These are phyloP conservation scores for Rhododendron mucronatum DNA, from an alignment of 148 eudicot genomes.

Conservation along the genomic window DNA sequence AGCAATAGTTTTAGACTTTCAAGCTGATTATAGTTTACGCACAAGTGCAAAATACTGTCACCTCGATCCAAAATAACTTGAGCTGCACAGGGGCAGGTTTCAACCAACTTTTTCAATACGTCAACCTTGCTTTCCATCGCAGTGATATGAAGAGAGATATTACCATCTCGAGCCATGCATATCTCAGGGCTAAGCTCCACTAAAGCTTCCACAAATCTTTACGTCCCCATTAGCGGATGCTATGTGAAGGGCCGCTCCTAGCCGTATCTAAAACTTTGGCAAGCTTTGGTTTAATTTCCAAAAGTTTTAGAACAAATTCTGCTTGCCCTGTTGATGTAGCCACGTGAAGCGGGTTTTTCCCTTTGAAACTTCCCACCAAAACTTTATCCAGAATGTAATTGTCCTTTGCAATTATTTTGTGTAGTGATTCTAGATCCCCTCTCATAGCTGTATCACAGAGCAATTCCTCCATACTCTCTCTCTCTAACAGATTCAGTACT, in stretches of 20 bases:
- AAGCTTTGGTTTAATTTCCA: not conserved
- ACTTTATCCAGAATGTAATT: not conserved
- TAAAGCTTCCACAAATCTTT: not conserved
- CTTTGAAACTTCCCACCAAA: not conserved
- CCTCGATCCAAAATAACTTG: constrained; percentile 11
- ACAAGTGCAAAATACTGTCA: constrained; percentile 24
- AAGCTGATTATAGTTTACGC: constrained; percentile 14
- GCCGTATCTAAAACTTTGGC: not conserved
- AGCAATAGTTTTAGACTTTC: constrained; percentile 14
- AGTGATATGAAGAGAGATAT: constrained; percentile 34
- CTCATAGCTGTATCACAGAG: not conserved
- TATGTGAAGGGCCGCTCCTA: not conserved
- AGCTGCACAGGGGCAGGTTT: constrained; percentile 14
- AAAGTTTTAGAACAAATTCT: not conserved
- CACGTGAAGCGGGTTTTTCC: not conserved
- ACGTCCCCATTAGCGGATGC: not conserved
- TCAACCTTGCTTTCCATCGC: constrained; percentile 21
- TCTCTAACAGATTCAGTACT: too few species aligned
- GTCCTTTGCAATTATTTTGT: not conserved
- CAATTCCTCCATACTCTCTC: too few species aligned
- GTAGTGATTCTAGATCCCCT: not conserved
- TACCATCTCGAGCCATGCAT: constrained; percentile 1
- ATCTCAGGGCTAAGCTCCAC: not conserved
- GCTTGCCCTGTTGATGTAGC: not conserved
- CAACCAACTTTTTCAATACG: constrained; percentile 21